These are phyloP conservation scores for Solanum dulcamara DNA, from an alignment of 257 asterid genomes.

Conservation along the genomic window DNA sequence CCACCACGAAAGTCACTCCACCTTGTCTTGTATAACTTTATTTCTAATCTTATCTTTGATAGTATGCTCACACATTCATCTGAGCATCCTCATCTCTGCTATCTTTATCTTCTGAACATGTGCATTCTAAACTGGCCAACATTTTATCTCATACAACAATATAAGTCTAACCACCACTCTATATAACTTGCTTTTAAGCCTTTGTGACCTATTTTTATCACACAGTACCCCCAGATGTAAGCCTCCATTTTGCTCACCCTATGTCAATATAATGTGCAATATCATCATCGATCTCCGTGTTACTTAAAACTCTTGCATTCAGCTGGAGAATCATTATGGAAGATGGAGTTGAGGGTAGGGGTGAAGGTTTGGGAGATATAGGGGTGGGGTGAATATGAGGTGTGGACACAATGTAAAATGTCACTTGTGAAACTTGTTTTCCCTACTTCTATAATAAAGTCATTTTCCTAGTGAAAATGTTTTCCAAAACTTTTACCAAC, in stretches of 20 bases:
- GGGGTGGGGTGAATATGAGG: not conserved
- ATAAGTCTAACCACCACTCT: too few species aligned
- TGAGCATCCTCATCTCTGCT: not conserved
- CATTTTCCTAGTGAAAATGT: not conserved
- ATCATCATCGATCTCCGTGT: not conserved
- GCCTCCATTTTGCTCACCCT: not conserved
- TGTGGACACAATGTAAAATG: too few species aligned
- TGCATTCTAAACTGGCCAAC: not conserved
- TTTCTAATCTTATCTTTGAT: not conserved
- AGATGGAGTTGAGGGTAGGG: not conserved
- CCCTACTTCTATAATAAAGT: not conserved
- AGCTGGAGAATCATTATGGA: too few species aligned
- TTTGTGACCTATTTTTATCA: too few species aligned
- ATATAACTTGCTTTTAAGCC: not conserved
- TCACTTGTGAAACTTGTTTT: not conserved
- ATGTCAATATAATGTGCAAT: not conserved
- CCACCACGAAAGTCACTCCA: not conserved
- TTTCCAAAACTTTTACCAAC: not conserved
- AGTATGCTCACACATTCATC: too few species aligned
- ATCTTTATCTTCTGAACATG: not conserved
- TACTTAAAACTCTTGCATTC: not conserved
- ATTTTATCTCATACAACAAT: not conserved
- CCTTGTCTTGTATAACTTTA: too few species aligned
- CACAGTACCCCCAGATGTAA: not conserved
- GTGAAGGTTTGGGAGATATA: not conserved